Conservation (phyloP, 1,139 yeast species). For the Diutina scorzettiae region DNA sequence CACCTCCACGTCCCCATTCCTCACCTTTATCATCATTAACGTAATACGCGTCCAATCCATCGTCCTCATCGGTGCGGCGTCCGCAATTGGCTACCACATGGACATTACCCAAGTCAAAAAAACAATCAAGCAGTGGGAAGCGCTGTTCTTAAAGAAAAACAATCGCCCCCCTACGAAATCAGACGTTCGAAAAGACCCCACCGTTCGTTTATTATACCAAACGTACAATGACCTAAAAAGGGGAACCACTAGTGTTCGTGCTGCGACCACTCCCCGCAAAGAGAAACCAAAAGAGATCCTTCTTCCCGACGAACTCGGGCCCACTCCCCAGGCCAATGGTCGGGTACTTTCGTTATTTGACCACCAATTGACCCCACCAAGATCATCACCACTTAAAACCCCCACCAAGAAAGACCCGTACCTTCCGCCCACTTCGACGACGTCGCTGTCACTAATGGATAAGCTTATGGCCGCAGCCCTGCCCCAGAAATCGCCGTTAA, state of each 20-base stretch:
- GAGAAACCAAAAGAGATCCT: slow-evolving; percentile 5
- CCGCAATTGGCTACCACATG: no score
- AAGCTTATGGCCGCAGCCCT: neutral
- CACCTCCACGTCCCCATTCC: no score
- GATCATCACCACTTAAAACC: slow-evolving; percentile 16
- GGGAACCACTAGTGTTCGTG: neutral
- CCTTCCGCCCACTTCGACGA: no score
- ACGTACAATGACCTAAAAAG: slow-evolving; percentile 23
- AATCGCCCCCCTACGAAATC: slow-evolving; percentile 39
- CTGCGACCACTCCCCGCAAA: slow-evolving; percentile 2
- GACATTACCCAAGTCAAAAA: neutral
- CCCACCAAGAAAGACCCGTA: slow-evolving; percentile 22
- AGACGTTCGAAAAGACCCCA: slow-evolving; percentile 39
- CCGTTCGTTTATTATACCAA: slow-evolving; percentile 34
- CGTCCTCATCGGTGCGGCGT: no score
- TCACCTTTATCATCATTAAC: no score
- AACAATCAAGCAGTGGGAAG: slow-evolving; percentile 53
- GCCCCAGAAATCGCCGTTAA: slow-evolving; percentile 7
- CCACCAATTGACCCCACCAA: neutral
- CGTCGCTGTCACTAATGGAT: slow-evolving; percentile 7
- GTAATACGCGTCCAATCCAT: no score
- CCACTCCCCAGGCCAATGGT: slow-evolving; percentile 69
- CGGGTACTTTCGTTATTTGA: slow-evolving; percentile 58
- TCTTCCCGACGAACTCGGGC: slow-evolving; percentile 38
- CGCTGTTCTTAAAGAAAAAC: slow-evolving; percentile 26